Evolutionary conservation across 306 rosid genomes (phyloP).

Genomic region (Delonix regia): DNA sequence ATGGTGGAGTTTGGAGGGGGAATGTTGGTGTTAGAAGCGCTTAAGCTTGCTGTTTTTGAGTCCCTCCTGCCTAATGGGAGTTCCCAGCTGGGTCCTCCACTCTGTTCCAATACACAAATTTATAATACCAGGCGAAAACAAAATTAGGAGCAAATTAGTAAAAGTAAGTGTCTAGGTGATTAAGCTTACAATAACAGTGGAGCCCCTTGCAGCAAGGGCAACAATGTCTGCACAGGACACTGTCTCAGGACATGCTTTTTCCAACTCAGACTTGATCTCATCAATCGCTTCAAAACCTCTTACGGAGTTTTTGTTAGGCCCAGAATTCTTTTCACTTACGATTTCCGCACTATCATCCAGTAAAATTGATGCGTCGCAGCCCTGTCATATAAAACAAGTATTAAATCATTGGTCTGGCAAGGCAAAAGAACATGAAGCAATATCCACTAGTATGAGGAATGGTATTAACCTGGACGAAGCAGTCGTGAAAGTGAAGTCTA

Average conservation of each 20-base stretch:
- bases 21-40: constrained; percentile 64
- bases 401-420: neutral
- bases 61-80: constrained; percentile 85
- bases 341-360: constrained; percentile 58
- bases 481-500: constrained; percentile 84
- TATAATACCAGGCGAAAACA: too few relatives aligned
- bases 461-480: constrained; percentile 72
- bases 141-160: too few relatives aligned
- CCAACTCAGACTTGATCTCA: constrained; percentile 72
- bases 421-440: too few relatives aligned
- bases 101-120: constrained; percentile 42
- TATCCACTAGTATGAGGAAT: neutral
- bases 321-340: constrained; percentile 68
- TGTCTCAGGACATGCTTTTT: constrained; percentile 70
- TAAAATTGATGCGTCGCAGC: constrained; percentile 80
- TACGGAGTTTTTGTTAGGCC: constrained; percentile 74
- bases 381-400: constrained; percentile 41
- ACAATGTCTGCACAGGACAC: constrained; percentile 90
- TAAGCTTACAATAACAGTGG: constrained; percentile 63
- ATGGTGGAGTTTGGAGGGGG: constrained; percentile 79
- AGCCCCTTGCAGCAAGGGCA: constrained; percentile 81
- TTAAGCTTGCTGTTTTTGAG: constrained; percentile 72
- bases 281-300: constrained; percentile 83
- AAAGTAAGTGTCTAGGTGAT: too few relatives aligned
- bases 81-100: constrained; percentile 89